Evolutionary conservation across 768 basidiomycete species (phyloP), one percentile per base, ranked within the genome.

Genomic region (Phaffia tasmanica): DNA sequence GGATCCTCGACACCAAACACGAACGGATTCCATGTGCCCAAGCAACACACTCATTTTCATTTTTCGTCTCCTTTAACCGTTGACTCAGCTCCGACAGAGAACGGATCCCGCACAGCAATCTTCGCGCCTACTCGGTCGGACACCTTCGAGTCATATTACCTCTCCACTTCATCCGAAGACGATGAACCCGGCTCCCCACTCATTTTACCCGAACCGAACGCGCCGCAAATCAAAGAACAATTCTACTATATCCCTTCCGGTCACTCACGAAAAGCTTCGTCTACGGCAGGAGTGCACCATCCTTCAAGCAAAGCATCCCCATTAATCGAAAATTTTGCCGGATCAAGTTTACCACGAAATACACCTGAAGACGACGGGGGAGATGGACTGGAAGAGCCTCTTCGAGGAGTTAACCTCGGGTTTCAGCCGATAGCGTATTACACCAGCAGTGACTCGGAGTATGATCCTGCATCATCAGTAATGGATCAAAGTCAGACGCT

Each of bases 131-230:
- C 42, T 23, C 58, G 50, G 19, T 32, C 25, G 16, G 32, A 21
- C 16, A 62, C 66, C 23, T 25, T 42, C 18, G 61, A 56, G 30
- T 67, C 66, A 5, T 67, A 67, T 32, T 55, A 54, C 27, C 57
- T 56, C 54, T 62, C 66, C 15, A 62, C 66, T 29, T 57, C 54
- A 48, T 60, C 62, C 48, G 66, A 67, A 18, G 66, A 67, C n/a
- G 66, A 67, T 16, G 59, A 61, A 46, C 46, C 57, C 14, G 51
- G 61, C 18, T 47, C 60, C 21, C 60, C 66, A 9, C 50, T 67
- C 60, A 55, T 67, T 30, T 49, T 67, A 21, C 66, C 66, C 29
- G 66, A 67, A 50, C 66, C 66, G 8, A 49, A 54, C n/a, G 59
- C 46, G 50, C 47, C 15, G 15, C 4, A 61, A 27, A 46, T 59